Percentiles rank a stretch among this genome's conserved stretches.
Evolutionary conservation across 2,329 filamentous ascomycete species (phyloP).

Genomic region (Aspergillus ibericus): DNA sequence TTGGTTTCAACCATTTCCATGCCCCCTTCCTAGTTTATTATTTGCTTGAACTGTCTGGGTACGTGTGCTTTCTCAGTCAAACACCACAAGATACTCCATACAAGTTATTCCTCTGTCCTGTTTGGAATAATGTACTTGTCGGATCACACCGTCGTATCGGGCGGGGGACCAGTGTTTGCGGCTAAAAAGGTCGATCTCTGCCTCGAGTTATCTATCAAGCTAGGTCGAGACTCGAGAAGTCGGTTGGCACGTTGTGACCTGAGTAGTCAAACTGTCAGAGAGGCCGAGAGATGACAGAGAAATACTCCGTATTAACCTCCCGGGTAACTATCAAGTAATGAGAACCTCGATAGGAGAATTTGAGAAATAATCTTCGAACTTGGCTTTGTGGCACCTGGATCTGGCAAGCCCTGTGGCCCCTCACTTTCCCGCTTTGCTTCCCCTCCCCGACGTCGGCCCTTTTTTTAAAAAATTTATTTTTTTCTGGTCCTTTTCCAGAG

Average conservation of each 20-base stretch:
- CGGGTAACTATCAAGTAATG: not conserved
- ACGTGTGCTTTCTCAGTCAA: too few species aligned
- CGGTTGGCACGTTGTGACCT: too few species aligned
- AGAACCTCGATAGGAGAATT: not conserved
- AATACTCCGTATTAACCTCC: not conserved
- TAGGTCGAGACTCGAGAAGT: not conserved
- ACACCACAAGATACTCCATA: too few species aligned
- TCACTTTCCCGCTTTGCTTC: not conserved
- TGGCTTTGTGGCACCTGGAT: conserved; percentile 8
- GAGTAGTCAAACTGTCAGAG: too few species aligned
- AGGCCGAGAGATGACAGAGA: not conserved
- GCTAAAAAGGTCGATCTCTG: not conserved
- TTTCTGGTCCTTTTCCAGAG: conserved; percentile 9
- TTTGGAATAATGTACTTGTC: too few species aligned
- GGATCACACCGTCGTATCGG: too few species aligned
- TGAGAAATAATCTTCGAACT: conserved; percentile 3
- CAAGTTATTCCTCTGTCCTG: too few species aligned
- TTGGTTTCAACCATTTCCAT: too few species aligned
- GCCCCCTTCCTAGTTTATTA: too few species aligned
- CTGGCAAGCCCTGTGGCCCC: not conserved
- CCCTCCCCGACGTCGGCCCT: conserved; percentile 18
- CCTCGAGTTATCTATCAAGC: too few species aligned
- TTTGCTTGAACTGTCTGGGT: too few species aligned
- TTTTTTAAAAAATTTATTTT: not conserved
- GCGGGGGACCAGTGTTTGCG: not conserved